Evolutionary conservation across 768 basidiomycete genomes (phyloP).

Genomic region (Epithele typhae): DNA sequence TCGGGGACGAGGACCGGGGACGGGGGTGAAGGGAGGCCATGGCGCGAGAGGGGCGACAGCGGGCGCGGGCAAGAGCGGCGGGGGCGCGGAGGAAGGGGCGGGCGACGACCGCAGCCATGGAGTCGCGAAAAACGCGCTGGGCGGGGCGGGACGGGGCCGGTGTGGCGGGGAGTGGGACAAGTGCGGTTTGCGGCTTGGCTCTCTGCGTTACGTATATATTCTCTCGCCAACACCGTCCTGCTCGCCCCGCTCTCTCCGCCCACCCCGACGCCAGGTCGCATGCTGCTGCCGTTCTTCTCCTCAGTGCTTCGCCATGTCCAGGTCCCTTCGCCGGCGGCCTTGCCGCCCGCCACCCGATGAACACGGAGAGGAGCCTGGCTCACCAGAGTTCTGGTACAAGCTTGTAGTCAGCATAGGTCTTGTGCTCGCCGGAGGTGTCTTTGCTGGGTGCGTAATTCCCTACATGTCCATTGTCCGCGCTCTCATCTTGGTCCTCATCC

Average conservation of each 20-base stretch:
- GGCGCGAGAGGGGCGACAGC: too few relatives aligned
- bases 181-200: too few relatives aligned
- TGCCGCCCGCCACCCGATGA: not conserved
- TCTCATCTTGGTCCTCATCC: not conserved
- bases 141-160: too few relatives aligned
- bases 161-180: too few relatives aligned
- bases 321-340: slow-evolving; percentile 9
- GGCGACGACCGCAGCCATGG: too few relatives aligned
- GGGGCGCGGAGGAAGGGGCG: too few relatives aligned
- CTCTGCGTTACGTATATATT: too few relatives aligned
- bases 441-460: slow-evolving; percentile 64
- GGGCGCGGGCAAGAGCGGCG: too few relatives aligned
- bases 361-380: slow-evolving; percentile 34
- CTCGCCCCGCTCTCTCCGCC: not conserved
- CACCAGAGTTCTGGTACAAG: slow-evolving; percentile 73
- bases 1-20: slow-evolving; percentile 7
- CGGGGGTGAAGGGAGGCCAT: slow-evolving; percentile 8
- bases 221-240: too few relatives aligned
- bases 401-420: slow-evolving; percentile 60
- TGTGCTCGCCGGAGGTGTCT: slow-evolving; percentile 85
- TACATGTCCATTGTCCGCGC: not conserved
- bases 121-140: too few relatives aligned
- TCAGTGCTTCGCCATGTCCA: not conserved
- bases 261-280: not conserved
- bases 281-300: not conserved